phyloP scores from a whole-genome alignment of 257 asterid species.

The Gentiana straminea region DNA sequence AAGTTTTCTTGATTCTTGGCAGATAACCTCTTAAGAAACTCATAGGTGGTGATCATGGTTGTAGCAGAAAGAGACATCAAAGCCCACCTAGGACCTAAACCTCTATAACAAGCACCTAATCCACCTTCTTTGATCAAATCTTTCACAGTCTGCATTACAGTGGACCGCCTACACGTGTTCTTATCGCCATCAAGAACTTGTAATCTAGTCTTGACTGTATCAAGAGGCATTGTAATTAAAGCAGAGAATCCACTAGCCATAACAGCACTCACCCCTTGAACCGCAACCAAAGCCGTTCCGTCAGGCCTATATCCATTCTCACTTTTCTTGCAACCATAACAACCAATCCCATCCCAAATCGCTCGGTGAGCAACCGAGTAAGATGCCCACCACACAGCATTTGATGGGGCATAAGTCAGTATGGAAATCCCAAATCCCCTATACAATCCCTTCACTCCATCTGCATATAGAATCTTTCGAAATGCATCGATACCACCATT shows the following conservation, averaged over 20 bases:
- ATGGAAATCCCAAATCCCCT: slow-evolving; percentile 95
- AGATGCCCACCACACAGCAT: slow-evolving; percentile 99
- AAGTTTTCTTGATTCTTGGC: slow-evolving; percentile 57
- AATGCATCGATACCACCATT: slow-evolving; percentile 84
- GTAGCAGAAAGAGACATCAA: slow-evolving; percentile 96
- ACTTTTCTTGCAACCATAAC: slow-evolving; percentile 50
- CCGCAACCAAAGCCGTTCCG: slow-evolving; percentile 58
- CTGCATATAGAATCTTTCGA: slow-evolving; percentile 49
- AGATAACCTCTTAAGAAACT: slow-evolving; percentile 83
- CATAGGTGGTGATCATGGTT: slow-evolving; percentile 94
- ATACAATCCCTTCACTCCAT: slow-evolving; percentile 77
- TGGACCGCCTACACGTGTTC: slow-evolving; percentile 24
- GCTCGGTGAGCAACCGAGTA: slow-evolving; percentile 63
- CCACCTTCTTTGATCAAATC: slow-evolving; percentile 87
- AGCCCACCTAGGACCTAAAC: slow-evolving; percentile 95
- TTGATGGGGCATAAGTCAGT: slow-evolving; percentile 92
- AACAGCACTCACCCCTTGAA: slow-evolving; percentile 88
- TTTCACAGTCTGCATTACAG: slow-evolving; percentile 51
- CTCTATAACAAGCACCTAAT: slow-evolving; percentile 85
- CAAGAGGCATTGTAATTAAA: slow-evolving; percentile 88
- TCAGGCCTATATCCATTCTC: slow-evolving; percentile 54
- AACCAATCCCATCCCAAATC: slow-evolving; percentile 56
- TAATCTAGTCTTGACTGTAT: slow-evolving; percentile 82
- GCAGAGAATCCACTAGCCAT: slow-evolving; percentile 96
- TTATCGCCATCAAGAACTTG: slow-evolving; percentile 83